Conservation (phyloP, 768 basidiomycete species). For the Boletus vermiculosoides region DNA sequence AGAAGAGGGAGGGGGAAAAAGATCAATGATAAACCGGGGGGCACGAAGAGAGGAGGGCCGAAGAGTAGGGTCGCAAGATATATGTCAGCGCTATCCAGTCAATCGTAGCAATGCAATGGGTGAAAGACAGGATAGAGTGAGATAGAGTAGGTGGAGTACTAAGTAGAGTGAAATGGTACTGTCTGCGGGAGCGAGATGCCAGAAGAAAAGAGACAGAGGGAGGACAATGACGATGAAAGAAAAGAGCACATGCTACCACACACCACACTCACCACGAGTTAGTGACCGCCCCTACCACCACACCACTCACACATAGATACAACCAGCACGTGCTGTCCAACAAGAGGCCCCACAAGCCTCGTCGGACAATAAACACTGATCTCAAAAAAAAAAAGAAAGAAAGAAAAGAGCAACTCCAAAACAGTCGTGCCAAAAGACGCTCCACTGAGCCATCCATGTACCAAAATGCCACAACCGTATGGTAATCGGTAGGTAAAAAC, state of each 20-base stretch:
- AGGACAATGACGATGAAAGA: neutral
- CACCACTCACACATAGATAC: no score
- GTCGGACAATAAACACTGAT: no score
- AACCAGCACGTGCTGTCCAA: no score
- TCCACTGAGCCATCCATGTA: neutral
- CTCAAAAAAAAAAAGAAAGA: no score
- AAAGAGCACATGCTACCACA: no score
- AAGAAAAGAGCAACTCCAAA: no score
- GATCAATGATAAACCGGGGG: neutral
- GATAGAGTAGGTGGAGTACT: slow-evolving; percentile 1
- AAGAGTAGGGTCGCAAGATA: neutral
- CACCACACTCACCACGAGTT: no score
- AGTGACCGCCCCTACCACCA: no score
- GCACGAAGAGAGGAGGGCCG: no score
- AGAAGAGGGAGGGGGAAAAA: neutral
- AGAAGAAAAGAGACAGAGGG: slow-evolving; percentile 1
- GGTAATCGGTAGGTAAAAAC: neutral
- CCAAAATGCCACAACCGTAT: neutral
- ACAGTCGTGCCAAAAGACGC: no score
- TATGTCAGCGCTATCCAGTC: slow-evolving; percentile 1
- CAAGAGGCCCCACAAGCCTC: no score
- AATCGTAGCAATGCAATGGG: neutral
- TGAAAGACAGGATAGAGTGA: neutral
- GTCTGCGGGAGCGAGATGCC: slow-evolving; percentile 10
- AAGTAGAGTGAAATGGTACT: no score